Base-by-base conservation (phyloP, 176 grass and related monocot species). In the Paspalum notatum region DNA sequence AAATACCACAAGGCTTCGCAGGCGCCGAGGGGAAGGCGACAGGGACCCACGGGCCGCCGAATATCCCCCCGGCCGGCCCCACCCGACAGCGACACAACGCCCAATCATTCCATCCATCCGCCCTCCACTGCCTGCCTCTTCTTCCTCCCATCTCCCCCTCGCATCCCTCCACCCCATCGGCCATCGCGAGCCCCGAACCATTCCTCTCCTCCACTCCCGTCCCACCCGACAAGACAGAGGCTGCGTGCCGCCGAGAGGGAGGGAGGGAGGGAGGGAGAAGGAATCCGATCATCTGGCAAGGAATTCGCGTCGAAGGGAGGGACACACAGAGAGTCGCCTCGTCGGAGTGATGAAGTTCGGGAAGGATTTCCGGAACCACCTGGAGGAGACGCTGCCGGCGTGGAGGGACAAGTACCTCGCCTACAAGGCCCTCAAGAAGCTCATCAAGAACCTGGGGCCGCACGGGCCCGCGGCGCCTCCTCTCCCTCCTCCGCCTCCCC, bases 331-430 rank as follows among this genome's bases (percentile, higher is more conserved):
- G 38, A 38, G 49, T 17, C 51, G 10, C 58, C 12, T 27, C 45
- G 3, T n/a, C 16, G 26, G 66, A 15, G 9, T 9, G 11, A 94
- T 95, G 96, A 98, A 98, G 60, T 98, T 98, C 56, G 92, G 92
- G 0, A 98, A 98, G 90, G 96, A 98, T 84, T 98, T 98, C 90
- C 74, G 84, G 80, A 98, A 78, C 84, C 92, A 98, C 66, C 88
- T 98, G 52, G 92, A 98, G 86, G 92, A 94, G 68, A 89, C 96
- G 66, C 88, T 98, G 69, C 96, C 96, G 47, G 88, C 88, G 60
- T 98, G 96, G 96, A 87, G 85, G 88, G 96, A 98, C 84, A 98
- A 98, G 84, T 98, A 91, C 84, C 85, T 98, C 69, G 70, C 90
- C 17, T 98, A 98, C 84, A 98, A 98, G 81, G 72, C 84, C 52